Base-by-base conservation (phyloP, 352 stramenopile genomes). In the Globisporangium acanthophoron region DNA sequence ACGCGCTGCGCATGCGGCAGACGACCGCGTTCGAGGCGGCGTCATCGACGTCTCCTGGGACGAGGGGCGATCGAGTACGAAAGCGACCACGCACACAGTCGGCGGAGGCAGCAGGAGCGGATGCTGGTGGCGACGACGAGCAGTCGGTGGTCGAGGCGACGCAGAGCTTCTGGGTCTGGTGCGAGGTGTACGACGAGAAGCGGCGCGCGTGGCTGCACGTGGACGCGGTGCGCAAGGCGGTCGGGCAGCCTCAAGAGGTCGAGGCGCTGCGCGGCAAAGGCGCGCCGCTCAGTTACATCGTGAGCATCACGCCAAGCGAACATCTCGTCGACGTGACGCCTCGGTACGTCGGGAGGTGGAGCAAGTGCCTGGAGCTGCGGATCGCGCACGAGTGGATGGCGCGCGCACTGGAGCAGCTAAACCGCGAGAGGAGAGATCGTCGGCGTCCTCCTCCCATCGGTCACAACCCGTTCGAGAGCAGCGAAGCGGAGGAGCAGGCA, bases 311-410 rank as follows among this genome's bases (percentile, higher is more conserved):
- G 18, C 69, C 78, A 29, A 59, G 73, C 27, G 78, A 69, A 0
- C 66, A 61, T 3, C 18, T 88, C 27, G 56, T 85, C 35, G 86
- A 96, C 56, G 82, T 93, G 21, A 77, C 78, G 12, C 58, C 79
- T 3, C 71, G 78, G 0, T 96, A 94, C 46, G 74, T 71, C 37
- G 59, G 51, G 0, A 67, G 73, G 27, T 94, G 84, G 85, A 90
- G 76, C 52, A 88, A 84, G 51, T 86, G 55, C 21, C 54, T 85
- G 43, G 49, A 58, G 11, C 43, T 80, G 29, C 83, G 82, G 8
- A 61, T 90, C 13, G 78, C 76, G 0, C 61, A 90, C 47, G 69
- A 70, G 3, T 94, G 80, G 81, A 44, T 86, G 18, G 58, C 61
- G 9, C 54, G 59, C 44, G 66, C 72, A 16, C 58, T 92, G 0